Evolutionary conservation across 176 grass and related monocot genomes (phyloP).

Genomic region (Avena insularis): DNA sequence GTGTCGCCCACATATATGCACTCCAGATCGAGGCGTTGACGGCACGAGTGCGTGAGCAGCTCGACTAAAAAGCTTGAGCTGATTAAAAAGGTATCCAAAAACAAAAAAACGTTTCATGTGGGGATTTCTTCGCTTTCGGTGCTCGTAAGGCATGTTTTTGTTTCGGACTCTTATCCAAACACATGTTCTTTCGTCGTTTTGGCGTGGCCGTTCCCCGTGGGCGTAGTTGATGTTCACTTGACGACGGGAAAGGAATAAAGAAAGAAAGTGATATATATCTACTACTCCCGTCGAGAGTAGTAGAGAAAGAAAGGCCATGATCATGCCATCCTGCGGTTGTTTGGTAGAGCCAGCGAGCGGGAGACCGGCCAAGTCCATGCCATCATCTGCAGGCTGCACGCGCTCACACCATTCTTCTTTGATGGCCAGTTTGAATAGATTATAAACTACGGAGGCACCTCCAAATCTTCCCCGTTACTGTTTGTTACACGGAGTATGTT

Average conservation of each 20-base stretch:
- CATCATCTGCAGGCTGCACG: not conserved
- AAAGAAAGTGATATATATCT: not conserved
- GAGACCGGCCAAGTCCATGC: not conserved
- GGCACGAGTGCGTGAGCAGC: not conserved
- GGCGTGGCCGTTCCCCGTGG: not conserved
- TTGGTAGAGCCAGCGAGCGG: not conserved
- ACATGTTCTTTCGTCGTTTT: no score
- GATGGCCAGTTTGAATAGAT: no score
- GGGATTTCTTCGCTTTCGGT: no score
- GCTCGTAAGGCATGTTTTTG: no score
- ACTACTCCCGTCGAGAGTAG: no score
- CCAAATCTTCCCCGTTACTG: no score
- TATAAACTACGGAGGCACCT: no score
- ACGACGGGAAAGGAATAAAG: not conserved
- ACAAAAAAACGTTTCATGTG: no score
- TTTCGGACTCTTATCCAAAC: no score
- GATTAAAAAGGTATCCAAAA: not conserved
- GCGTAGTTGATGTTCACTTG: not conserved
- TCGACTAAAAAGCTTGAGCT: not conserved
- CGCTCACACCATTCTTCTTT: not conserved
- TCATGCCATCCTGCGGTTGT: conserved; percentile 9
- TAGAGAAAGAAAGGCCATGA: not conserved
- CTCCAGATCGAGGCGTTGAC: not conserved
- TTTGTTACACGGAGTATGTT: no score
- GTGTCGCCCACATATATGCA: not conserved